Evolutionary conservation across 768 basidiomycete genomes (phyloP), one percentile per base, ranked within the genome.

Genomic region (Mycena albidolilacea): DNA sequence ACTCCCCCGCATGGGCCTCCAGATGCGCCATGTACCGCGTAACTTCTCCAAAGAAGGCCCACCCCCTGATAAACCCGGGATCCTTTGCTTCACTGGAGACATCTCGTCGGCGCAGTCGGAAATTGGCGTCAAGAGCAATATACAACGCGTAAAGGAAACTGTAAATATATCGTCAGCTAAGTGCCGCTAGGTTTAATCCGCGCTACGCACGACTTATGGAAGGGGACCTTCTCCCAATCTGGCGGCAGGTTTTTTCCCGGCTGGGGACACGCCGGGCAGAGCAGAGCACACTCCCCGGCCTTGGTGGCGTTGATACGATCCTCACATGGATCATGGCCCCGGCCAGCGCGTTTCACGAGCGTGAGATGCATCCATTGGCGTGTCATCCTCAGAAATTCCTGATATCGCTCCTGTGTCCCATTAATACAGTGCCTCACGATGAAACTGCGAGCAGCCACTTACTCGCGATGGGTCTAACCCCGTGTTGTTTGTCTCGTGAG

Each of bases 361-460:
- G 50, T 64, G 9, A 80, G 14, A 55, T 77, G 71, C 14, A 64
- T 41, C 73, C 72, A 80, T 39, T 77, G 65, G 14, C 71, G 60
- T 2, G 77, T 64, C 57, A 78, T 78, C 5, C 43, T 19, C 52
- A 74, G 30, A 23, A 81, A 72, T 35, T 73, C 55, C 3, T 37
- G 14, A 46, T 79, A 80, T 1, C 75, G 67, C 44, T 72, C 64
- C 79, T 80, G 50, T n/a, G 52, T 9, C 30, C 5, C 10, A 17
- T 44, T 12, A 44, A 38, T 39, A 59, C 17, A 8, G n/a, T 9
- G 23, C 0, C 3, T 41, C 46, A 11, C 2, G 46, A 19, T 17
- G 9, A 14, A 14, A 48, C 12, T 2, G 15, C 7, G 23, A 30
- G 35, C 54, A 19, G 23, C 0, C 8, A 55, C 54, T 44, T 10